These are phyloP conservation scores for Phytopythium sindhum DNA, from an alignment of 352 stramenopile genomes.

Conservation along the genomic window DNA sequence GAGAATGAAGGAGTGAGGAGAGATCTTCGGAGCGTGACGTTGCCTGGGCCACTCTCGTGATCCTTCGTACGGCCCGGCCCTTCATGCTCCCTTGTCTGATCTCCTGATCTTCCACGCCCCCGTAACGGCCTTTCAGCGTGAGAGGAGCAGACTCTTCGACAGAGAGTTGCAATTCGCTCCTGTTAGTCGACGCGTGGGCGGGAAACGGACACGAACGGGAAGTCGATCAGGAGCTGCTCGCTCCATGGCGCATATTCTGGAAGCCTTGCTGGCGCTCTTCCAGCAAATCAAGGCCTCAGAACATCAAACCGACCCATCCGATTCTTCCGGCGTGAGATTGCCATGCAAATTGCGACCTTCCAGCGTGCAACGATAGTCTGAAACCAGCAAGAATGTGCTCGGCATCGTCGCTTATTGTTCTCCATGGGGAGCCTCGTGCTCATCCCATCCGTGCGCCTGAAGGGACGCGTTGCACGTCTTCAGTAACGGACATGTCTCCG, in stretches of 20 bases:
- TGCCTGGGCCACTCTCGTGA: not conserved
- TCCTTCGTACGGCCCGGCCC: not conserved
- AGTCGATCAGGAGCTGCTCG: not conserved
- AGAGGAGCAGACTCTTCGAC: not conserved
- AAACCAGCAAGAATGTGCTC: constrained; percentile 2
- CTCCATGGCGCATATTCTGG: constrained; percentile 2
- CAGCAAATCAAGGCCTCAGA: not conserved
- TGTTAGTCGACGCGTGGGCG: not conserved
- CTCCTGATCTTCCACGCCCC: not conserved
- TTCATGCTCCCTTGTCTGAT: not conserved
- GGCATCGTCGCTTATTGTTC: not conserved
- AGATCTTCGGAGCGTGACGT: not conserved
- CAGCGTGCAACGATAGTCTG: not conserved
- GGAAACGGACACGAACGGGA: not conserved
- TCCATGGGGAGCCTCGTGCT: not conserved
- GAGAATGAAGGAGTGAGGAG: constrained; percentile 3
- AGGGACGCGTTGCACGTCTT: not conserved
- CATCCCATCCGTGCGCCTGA: not conserved
- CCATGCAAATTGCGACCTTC: not conserved
- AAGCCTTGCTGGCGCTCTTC: not conserved
- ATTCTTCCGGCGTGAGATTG: not conserved
- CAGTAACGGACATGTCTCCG: not conserved
- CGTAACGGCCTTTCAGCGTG: not conserved
- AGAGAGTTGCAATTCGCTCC: not conserved
- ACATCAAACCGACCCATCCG: not conserved